phyloP scores from a whole-genome alignment of 2,329 filamentous ascomycete species.

The Ploettnerulaceae sp. region DNA sequence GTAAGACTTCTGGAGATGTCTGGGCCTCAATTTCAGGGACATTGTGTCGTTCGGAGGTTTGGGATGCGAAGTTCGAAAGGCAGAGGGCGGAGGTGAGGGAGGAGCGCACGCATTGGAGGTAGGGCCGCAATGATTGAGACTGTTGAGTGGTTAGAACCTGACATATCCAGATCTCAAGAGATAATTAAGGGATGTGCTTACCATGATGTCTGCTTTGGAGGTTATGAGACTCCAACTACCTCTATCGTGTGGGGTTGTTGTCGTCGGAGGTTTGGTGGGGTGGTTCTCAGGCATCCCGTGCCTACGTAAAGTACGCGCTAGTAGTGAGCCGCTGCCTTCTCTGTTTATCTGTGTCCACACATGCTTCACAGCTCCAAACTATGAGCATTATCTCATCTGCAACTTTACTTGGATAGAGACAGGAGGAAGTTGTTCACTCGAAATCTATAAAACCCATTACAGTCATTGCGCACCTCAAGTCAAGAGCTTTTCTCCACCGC shows the following conservation, averaged over 20 bases:
- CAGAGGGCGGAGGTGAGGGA: conserved; percentile 91
- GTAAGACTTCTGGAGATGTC: conserved; percentile 86
- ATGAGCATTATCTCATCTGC: neutral
- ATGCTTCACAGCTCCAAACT: neutral
- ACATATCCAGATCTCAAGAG: neutral
- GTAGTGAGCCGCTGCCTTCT: neutral
- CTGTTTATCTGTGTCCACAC: conserved; percentile 11
- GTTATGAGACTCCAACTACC: conserved; percentile 10
- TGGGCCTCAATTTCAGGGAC: conserved; percentile 94
- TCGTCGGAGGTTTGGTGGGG: conserved; percentile 29
- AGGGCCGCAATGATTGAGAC: conserved; percentile 96
- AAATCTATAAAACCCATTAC: neutral
- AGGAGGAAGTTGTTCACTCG: conserved; percentile 11
- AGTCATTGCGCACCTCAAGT: neutral
- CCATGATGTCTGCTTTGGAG: conserved; percentile 20
- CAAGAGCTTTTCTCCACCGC: conserved; percentile 15
- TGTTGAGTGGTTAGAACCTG: conserved; percentile 32
- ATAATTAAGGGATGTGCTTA: conserved; percentile 5
- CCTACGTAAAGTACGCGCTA: too few species aligned
- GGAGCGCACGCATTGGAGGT: conserved; percentile 92
- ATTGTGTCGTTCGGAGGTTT: conserved; percentile 94
- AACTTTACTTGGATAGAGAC: neutral
- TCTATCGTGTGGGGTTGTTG: conserved; percentile 7
- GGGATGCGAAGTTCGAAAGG: conserved; percentile 94
- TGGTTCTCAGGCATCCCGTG: neutral